Base-by-base conservation (phyloP, 306 rosid species). In the Dalbergia oliveri region DNA sequence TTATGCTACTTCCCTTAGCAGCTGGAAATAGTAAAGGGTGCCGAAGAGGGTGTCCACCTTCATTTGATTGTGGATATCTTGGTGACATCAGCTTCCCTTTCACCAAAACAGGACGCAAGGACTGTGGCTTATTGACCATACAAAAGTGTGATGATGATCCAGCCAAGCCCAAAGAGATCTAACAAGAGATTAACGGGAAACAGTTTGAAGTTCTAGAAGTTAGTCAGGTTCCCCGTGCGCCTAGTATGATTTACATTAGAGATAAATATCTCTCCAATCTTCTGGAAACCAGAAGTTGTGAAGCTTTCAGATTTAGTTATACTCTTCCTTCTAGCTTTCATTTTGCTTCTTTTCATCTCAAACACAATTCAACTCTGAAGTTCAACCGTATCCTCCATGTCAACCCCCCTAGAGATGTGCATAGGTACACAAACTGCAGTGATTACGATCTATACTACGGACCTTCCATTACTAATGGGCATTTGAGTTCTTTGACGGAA, bases 91-190 rank as follows among this genome's bases (percentile, higher is more conserved):
- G 7, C 0, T 79, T 76, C 66, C 88, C 88, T n/a, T 75, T 79
- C 56, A 70, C 58, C 6, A 59, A 11, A 60, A 51, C 54, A 8
- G 23, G 34, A 15, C 3, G 8, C 39, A 65, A 9, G 14, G 62
- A 76, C 1, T 81, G 92, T 34, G 91, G 92, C 41, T 0, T 79
- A 4, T 57, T 70, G 19, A 16, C 76, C 0, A 73, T 84, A 49
- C 11, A 15, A 19, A 41, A 62, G 19, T 86, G 88, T 53, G 21
- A 74, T 5, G 0, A 11, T 47, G 14, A 47, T 44, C 0, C 10
- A n/a, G 2, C 34, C 0, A 0, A 8, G 16, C 49, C 12, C 0
- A 53, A 54, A 67, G 8, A 0, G 49, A 62, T 85, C 5, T 8
- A 77, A 67, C 14, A 65, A 67, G 3, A 14, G 58, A 51, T 4